Base-by-base conservation (phyloP, 2,329 filamentous ascomycete genomes). In the Aquanectria penicillioides region DNA sequence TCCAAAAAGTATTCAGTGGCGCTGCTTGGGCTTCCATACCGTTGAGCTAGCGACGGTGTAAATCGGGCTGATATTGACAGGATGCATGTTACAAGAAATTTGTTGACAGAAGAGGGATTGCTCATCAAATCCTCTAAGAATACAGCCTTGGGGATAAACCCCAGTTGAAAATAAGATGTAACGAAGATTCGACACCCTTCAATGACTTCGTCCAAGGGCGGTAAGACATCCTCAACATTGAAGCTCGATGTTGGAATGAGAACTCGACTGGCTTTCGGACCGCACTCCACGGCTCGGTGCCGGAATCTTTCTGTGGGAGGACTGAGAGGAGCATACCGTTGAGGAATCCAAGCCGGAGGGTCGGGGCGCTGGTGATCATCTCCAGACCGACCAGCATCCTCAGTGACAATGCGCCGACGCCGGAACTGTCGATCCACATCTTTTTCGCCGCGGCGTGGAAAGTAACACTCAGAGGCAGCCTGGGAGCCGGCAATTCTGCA, bases 131-230 rank as follows among this genome's bases (percentile, higher is more conserved):
- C 47, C 33, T 72, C 69, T 15, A 74, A 59, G 44, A 75, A 75
- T 15, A 74, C 52, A 3, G 67, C 60, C 43, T 73, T 73, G 9
- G 73, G 72, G 4, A 75, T 62, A 50, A 75, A 75, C 3, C 73
- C 73, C 2, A 74, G 66, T 50, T 73, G 71, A 47, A 73, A 73
- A 47, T 71, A 73, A 8, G 66, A 73, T 2, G 69, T 70, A 20
- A 69, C 63, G 12, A 73, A 69, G 6, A 64, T 67, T 17, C 66
- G 68, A 28, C 65, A 68, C 8, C 70, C 72, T 20, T 71, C 68
- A 18, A 72, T 66, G 10, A 74, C 64, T 34, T 73, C 71, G 3
- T 69, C 60, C 41, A 65, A 61, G 4, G 71, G 70, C 18, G 66
- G 66, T 18, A 67, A 48, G 6, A 58, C 37, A 6, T 65, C 34